Conservation (phyloP, 345 rosid genomes). For the Excoecaria cochinchinensis region DNA sequence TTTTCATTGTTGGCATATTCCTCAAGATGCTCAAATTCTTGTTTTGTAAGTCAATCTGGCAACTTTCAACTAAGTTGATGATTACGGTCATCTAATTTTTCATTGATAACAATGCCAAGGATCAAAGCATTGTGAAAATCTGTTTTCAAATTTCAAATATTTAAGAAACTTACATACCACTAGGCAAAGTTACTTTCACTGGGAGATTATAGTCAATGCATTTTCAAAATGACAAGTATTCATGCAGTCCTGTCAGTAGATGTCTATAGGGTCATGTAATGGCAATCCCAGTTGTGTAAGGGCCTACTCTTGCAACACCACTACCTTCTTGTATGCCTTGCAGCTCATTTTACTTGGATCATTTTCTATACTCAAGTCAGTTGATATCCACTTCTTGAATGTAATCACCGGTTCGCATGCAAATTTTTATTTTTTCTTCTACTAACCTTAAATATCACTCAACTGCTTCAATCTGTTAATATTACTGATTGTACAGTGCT, state of each 20-base stretch:
- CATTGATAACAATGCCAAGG: neutral
- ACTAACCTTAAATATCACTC: neutral
- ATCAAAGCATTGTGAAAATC: neutral
- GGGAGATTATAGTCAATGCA: neutral
- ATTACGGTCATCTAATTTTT: neutral
- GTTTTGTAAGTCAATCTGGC: neutral
- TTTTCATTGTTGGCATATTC: neutral
- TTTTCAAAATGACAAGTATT: neutral
- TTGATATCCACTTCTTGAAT: no score
- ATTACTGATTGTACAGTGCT: neutral
- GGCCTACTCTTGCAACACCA: neutral
- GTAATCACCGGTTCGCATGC: neutral
- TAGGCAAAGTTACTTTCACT: neutral
- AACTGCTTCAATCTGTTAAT: conserved; percentile 1
- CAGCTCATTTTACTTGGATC: neutral
- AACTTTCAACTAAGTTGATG: neutral
- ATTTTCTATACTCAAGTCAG: no score
- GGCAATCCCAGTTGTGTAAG: neutral
- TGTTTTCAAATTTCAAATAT: neutral
- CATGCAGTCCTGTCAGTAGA: neutral
- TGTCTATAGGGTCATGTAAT: neutral
- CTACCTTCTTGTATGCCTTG: neutral
- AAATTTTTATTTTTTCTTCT: neutral
- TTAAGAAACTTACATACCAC: neutral
- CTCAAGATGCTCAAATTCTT: neutral